phyloP scores from a whole-genome alignment of 129 eudicot genomes.

The Flaveria ramosissima region DNA sequence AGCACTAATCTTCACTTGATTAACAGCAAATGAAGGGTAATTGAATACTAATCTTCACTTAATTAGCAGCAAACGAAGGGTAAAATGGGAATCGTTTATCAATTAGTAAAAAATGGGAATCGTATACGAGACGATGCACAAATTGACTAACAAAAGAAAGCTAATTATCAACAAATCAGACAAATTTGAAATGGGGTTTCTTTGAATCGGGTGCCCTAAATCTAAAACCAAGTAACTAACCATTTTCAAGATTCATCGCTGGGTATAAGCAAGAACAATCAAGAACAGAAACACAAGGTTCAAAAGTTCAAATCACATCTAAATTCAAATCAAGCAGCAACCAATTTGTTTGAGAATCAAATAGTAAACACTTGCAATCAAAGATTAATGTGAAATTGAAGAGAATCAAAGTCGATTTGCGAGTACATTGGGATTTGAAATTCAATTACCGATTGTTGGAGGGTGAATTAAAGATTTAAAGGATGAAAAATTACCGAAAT shows the following conservation, averaged over 20 bases:
- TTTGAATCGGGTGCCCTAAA: conserved; percentile 26
- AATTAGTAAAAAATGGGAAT: background rate
- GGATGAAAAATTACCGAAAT: conserved; percentile 21
- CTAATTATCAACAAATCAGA: background rate
- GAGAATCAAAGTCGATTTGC: background rate
- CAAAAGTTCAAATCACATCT: background rate
- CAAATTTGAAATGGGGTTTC: conserved; percentile 1
- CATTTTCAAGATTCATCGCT: background rate
- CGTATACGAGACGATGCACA: background rate
- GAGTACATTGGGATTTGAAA: background rate
- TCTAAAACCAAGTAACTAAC: background rate
- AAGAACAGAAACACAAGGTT: background rate
- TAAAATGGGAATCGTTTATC: too few species aligned
- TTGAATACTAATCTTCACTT: background rate
- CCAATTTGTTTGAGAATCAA: background rate
- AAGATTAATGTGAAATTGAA: background rate
- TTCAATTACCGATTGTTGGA: background rate
- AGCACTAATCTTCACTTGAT: conserved; percentile 10
- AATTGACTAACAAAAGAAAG: background rate
- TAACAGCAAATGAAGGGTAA: conserved; percentile 20
- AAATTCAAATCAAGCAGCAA: background rate
- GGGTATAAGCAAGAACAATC: background rate
- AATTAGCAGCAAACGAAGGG: too few species aligned
- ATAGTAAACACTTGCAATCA: background rate
- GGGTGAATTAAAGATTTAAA: background rate